Evolutionary conservation across 78 protist species (phyloP).

Genomic region (Polysphondylium violaceum): DNA sequence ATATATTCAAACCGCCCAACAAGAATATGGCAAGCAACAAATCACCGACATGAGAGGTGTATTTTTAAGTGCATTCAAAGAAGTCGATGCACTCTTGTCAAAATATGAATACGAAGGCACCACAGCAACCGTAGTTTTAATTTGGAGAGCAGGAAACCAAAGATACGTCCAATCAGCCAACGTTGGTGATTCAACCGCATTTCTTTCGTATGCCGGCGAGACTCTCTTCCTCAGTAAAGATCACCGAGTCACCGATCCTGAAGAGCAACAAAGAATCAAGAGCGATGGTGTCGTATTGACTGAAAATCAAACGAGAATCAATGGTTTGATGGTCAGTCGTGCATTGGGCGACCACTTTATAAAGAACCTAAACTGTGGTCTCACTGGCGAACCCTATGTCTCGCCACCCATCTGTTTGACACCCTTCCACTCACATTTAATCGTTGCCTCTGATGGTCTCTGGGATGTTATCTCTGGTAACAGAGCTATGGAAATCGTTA

Average conservation of each 20-base stretch:
- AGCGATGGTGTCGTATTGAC: slow-evolving; percentile 63
- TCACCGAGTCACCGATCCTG: slow-evolving; percentile 75
- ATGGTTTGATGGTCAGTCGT: slow-evolving; percentile 82
- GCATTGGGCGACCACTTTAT: slow-evolving; percentile 85
- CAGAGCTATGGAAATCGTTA: slow-evolving; percentile 82
- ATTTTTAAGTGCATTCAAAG: slow-evolving; percentile 60
- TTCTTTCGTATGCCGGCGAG: slow-evolving; percentile 67
- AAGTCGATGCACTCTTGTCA: slow-evolving; percentile 65
- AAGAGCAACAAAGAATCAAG: slow-evolving; percentile 64
- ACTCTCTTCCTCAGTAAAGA: slow-evolving; percentile 49
- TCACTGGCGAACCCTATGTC: slow-evolving; percentile 53
- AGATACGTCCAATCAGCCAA: slow-evolving; percentile 82
- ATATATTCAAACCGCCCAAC: slow-evolving; percentile 44
- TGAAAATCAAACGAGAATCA: slow-evolving; percentile 80
- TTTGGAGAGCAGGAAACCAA: slow-evolving; percentile 78
- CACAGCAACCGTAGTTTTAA: slow-evolving; percentile 70
- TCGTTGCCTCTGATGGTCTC: slow-evolving; percentile 84
- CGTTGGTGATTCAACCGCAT: slow-evolving; percentile 86
- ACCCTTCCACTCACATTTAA: slow-evolving; percentile 73
- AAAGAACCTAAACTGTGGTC: slow-evolving; percentile 76
- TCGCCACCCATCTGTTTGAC: slow-evolving; percentile 73
- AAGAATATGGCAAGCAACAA: slow-evolving; percentile 21
- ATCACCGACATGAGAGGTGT: slow-evolving; percentile 72
- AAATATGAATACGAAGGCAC: slow-evolving; percentile 81
- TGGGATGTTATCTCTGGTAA: slow-evolving; percentile 86